Evolutionary conservation across 2,329 filamentous ascomycete species (phyloP).

Genomic region (Pleoardoris graminearum): DNA sequence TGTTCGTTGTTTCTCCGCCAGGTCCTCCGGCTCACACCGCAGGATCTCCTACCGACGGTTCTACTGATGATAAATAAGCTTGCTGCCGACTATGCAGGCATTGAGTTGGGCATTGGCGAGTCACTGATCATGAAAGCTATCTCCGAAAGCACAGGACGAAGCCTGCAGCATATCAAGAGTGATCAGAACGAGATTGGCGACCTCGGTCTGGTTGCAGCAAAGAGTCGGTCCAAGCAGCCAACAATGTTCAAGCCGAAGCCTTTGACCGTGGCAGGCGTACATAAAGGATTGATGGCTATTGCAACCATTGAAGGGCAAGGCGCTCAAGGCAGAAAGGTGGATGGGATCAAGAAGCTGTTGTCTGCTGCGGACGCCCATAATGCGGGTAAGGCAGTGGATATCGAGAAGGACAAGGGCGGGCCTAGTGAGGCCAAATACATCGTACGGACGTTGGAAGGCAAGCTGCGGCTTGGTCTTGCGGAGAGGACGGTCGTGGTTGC

Average conservation of each 20-base stretch:
- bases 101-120: slow-evolving; percentile 97
- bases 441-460: slow-evolving; percentile 90
- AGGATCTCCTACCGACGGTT: slow-evolving; percentile 84
- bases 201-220: slow-evolving; percentile 89
- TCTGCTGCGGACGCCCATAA: slow-evolving; percentile 79
- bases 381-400: slow-evolving; percentile 71
- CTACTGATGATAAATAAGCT: slow-evolving; percentile 98
- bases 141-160: slow-evolving; percentile 89
- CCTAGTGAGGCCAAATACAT: slow-evolving; percentile 95
- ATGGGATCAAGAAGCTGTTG: slow-evolving; percentile 94
- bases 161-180: slow-evolving; percentile 84
- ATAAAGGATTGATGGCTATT: slow-evolving; percentile 84
- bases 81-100: slow-evolving; percentile 92
- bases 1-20: slow-evolving; percentile 91
- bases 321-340: slow-evolving; percentile 87
- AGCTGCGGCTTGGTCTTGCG: slow-evolving; percentile 85
- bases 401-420: slow-evolving; percentile 88
- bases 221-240: slow-evolving; percentile 90
- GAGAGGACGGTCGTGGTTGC: slow-evolving; percentile 91
- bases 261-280: slow-evolving; percentile 82
- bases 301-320: slow-evolving; percentile 85
- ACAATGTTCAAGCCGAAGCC: slow-evolving; percentile 99
- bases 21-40: slow-evolving; percentile 86
- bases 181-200: slow-evolving; percentile 98
- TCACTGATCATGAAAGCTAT: slow-evolving; percentile 99